phyloP scores from a whole-genome alignment of 768 basidiomycete species.

The Tricholoma sp. region DNA sequence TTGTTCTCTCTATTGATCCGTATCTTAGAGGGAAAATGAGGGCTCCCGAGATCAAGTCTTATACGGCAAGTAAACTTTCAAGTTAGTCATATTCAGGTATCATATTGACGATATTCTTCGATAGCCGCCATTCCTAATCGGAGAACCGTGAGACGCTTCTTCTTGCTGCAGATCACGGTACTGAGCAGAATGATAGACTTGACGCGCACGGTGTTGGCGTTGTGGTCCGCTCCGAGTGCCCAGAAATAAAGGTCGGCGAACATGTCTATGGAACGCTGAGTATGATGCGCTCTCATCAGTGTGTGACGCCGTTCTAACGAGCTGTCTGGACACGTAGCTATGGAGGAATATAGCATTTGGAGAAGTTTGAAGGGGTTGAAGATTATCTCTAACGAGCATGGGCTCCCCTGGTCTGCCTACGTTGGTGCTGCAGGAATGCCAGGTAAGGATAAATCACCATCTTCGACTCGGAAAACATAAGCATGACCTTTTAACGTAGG shows the following conservation, averaged over 20 bases:
- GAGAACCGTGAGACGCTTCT: slow-evolving; percentile 17
- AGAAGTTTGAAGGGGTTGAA: slow-evolving; percentile 14
- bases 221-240: slow-evolving; percentile 16
- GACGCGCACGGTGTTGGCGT: slow-evolving; percentile 15
- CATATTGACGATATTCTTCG: background rate
- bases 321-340: slow-evolving; percentile 14
- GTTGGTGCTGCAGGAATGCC: slow-evolving; percentile 53
- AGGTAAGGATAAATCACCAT: slow-evolving; percentile 25
- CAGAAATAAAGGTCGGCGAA: slow-evolving; percentile 20
- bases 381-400: slow-evolving; percentile 34
- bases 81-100: background rate
- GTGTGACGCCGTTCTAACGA: background rate
- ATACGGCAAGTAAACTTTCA: slow-evolving; percentile 4
- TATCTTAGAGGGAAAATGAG: slow-evolving; percentile 37
- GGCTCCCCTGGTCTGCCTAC: slow-evolving; percentile 44
- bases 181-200: slow-evolving; percentile 6
- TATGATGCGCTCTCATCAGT: background rate
- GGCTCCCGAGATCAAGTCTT: slow-evolving; percentile 15
- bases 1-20: slow-evolving; percentile 42
- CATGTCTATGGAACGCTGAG: slow-evolving; percentile 25
- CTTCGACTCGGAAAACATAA: background rate
- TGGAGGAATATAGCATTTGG: slow-evolving; percentile 34
- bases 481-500: slow-evolving; percentile 15
- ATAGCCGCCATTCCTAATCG: slow-evolving; percentile 13
- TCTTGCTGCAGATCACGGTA: background rate